Conservation (phyloP, 2,329 filamentous ascomycete species). For the Colletotrichum sp. region DNA sequence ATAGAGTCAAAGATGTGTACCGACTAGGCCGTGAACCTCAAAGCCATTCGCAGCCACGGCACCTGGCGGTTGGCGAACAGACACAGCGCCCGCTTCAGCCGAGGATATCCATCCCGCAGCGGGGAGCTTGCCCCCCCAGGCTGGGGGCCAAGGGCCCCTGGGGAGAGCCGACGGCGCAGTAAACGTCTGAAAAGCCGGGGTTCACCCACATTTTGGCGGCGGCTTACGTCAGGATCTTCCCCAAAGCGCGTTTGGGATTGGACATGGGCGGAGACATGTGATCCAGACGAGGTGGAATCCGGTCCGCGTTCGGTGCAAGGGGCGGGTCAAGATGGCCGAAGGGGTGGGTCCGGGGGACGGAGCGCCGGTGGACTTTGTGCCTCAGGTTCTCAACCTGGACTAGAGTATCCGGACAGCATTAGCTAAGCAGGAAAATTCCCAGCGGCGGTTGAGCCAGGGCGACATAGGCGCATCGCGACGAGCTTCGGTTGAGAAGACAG, state of each 20-base stretch:
- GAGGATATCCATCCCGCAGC: constrained; percentile 28
- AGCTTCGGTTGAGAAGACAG: not conserved
- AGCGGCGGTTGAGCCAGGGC: not conserved
- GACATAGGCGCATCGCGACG: not conserved
- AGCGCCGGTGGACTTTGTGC: not conserved
- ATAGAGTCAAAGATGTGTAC: constrained; percentile 9
- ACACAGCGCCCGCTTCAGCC: constrained; percentile 21
- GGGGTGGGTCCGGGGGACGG: constrained; percentile 17
- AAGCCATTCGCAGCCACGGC: constrained; percentile 20
- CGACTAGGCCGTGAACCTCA: constrained; percentile 19
- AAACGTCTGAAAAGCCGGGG: not conserved
- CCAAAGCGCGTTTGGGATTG: not conserved
- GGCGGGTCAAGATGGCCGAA: not conserved
- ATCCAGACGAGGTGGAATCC: not conserved
- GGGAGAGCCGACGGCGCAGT: constrained; percentile 6
- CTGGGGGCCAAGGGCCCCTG: not conserved
- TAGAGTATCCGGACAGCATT: not conserved
- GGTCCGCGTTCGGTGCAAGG: not conserved
- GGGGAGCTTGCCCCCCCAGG: not conserved
- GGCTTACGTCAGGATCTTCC: constrained; percentile 18
- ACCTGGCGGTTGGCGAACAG: constrained; percentile 18
- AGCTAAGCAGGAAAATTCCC: constrained; percentile 13
- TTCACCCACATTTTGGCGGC: not conserved
- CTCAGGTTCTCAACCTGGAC: not conserved
- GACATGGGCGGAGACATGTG: constrained; percentile 14